Evolutionary conservation across 1,284 basidiomycete species (phyloP).

Genomic region (Ganoderma multipileum): DNA sequence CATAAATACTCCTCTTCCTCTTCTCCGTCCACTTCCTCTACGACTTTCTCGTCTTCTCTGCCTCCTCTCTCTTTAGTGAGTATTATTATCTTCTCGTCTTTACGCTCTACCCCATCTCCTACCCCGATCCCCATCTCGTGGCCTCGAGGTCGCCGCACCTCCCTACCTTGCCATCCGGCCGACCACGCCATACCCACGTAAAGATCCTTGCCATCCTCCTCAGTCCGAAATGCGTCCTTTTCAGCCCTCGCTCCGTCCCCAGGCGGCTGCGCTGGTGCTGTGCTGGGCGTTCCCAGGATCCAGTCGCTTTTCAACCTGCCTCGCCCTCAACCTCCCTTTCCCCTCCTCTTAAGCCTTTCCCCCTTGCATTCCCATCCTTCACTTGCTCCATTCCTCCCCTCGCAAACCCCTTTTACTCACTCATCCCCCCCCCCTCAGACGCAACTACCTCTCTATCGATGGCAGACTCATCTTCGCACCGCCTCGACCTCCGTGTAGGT

Average conservation of each 20-base stretch:
- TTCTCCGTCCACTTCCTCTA: constrained; percentile 31
- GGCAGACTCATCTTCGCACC: constrained; percentile 74
- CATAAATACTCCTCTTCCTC: constrained; percentile 41
- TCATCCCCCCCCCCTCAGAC: constrained; percentile 11
- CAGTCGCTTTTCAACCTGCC: constrained; percentile 30
- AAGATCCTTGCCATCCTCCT: constrained; percentile 19
- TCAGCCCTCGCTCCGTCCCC: constrained; percentile 6
- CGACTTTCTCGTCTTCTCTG: constrained; percentile 15
- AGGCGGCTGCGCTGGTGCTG: constrained; percentile 31
- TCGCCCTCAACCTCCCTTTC: constrained; percentile 20
- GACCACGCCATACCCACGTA: constrained; percentile 26
- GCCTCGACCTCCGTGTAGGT: constrained; percentile 94
- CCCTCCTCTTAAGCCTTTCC: constrained; percentile 18
- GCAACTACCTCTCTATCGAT: constrained; percentile 44
- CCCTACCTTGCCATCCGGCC: constrained; percentile 19
- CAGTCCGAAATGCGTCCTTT: constrained; percentile 5
- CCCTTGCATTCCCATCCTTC: constrained; percentile 4
- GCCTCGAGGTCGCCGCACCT: constrained; percentile 33
- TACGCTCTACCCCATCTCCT: constrained; percentile 4
- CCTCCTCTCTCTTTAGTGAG: constrained; percentile 34
- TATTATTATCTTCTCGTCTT: constrained; percentile 15
- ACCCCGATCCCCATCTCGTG: constrained; percentile 4
- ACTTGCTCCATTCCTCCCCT: background rate
- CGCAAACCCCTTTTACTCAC: constrained; percentile 5
- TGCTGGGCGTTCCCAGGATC: constrained; percentile 32